These are phyloP conservation scores for Scheffersomyces coipomensis DNA, from an alignment of 805 yeast genomes.

Conservation along the genomic window DNA sequence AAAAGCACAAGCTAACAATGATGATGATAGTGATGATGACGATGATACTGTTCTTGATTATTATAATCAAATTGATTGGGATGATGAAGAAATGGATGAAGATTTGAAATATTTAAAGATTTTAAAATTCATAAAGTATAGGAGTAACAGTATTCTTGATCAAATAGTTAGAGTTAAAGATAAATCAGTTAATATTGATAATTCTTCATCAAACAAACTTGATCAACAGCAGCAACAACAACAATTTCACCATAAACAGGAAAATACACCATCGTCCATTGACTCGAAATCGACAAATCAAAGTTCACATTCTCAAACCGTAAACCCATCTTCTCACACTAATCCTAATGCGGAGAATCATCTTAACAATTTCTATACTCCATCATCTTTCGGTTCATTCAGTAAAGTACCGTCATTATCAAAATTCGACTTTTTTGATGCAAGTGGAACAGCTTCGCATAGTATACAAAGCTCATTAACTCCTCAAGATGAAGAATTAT, in stretches of 20 bases:
- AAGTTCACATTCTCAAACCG: not conserved
- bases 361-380: not conserved
- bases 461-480: too few relatives aligned
- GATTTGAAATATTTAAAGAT: conserved; percentile 43
- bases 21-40: conserved; percentile 28
- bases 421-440: conserved; percentile 16
- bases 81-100: conserved; percentile 47
- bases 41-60: conserved; percentile 12
- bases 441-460: not conserved
- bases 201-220: not conserved
- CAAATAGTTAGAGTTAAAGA: conserved; percentile 1
- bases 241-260: not conserved
- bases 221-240: conserved; percentile 2
- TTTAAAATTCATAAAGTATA: conserved; percentile 41
- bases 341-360: not conserved
- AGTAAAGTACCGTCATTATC: conserved; percentile 13
- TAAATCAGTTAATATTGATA: not conserved
- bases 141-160: conserved; percentile 15
- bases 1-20: conserved; percentile 25
- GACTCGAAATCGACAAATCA: not conserved
- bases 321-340: not conserved
- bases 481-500: conserved; percentile 16
- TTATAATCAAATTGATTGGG: conserved; percentile 41
- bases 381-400: not conserved
- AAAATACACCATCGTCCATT: not conserved